Base-by-base conservation (phyloP, 2,329 filamentous ascomycete species). In the Neoascochyta sp. region DNA sequence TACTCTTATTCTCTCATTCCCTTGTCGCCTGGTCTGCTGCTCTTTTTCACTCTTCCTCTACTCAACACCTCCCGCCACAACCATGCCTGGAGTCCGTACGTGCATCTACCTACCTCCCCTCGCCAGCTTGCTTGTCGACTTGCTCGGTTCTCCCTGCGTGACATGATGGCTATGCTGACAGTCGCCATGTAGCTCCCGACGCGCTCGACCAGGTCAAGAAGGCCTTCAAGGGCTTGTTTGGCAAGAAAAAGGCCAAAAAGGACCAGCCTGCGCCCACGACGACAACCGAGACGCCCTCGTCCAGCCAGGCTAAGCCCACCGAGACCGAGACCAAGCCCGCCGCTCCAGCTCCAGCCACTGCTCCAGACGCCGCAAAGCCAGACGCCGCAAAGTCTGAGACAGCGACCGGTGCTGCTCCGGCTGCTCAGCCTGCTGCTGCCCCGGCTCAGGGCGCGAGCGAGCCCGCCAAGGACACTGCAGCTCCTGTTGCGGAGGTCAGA, bases 71-170 rank as follows among this genome's bases (percentile, higher is more conserved):
- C 22, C 25, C 29, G 16, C 31, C 46, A 55, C n/a, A n/a, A n/a
- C 26, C 41, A 64, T 64, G 60, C 60, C 60, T 36, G 60, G 60
- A 45, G 60, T 64, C 36, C 60, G 60, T 64, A 55, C 57, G 60
- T 64, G 37, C 39, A 31, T 29, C 25, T n/a, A 16, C 17, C 19
- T 16, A 7, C 11, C 13, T 7, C 18, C 16, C 21, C 29, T 19
- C 16, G 22, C 23, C 8, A 23, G 32, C 25, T 29, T 29, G 34
- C n/a, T n/a, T n/a, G n/a, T n/a, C n/a, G n/a, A n/a, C n/a, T n/a
- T n/a, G n/a, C n/a, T n/a, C n/a, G n/a, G n/a, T n/a, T n/a, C n/a
- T n/a, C n/a, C n/a, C n/a, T n/a, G n/a, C n/a, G n/a, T n/a, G n/a
- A n/a, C n/a, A n/a, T n/a, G n/a, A n/a, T n/a, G n/a, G n/a, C n/a